Base-by-base conservation (phyloP, 2,329 filamentous ascomycete species). In the Aspergillus ustus region DNA sequence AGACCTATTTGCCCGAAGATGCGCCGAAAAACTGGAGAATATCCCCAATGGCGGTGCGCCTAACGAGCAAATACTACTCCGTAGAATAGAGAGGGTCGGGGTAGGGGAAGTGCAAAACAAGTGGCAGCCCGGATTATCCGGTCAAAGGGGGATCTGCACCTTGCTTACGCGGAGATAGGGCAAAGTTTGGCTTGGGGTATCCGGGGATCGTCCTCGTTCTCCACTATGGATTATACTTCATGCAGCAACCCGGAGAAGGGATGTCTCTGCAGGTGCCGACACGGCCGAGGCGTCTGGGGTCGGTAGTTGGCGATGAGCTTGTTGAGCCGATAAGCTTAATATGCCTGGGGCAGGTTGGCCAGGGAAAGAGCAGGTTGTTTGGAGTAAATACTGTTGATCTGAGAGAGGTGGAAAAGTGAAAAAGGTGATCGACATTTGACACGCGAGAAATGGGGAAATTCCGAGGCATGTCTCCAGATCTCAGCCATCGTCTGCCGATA, bases 401-500 rank as follows among this genome's bases (percentile, higher is more conserved):
- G 11, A 9, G 13, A 34, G 11, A 40, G 34, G 34, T 4, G 34
- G 34, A 13, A 40, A 15, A 15, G 34, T 15, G 15, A n/a, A 52
- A 52, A 22, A 19, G n/a, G 29, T 3, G 31, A 34, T 52, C 31
- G 20, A n/a, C 31, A 52, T 15, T 43, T 43, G 19, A 34, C 28
- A 49, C 20, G 28, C n/a, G 13, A 8, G 31, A 48, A 22, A 13
- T 5, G 37, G 20, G 7, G 44, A 15, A n/a, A 15, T 25, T 20
- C 52, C 59, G 59, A 61, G 59, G 48, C 40, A 19, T 22, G 29
- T 13, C 19, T n/a, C 22, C 17, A 17, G 9, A 20, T 7, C 28
- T 15, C 7, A 31, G 40, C 28, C 19, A n/a, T 48, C 29, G 28
- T 51, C 28, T 61, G 59, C 59, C 52, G 59, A 57, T 40, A 28